A percentile compares a stretch with the other conserved stretches of the same genome.
Conservation (phyloP, 1,284 basidiomycete species). For the Polyporus tsugae region DNA sequence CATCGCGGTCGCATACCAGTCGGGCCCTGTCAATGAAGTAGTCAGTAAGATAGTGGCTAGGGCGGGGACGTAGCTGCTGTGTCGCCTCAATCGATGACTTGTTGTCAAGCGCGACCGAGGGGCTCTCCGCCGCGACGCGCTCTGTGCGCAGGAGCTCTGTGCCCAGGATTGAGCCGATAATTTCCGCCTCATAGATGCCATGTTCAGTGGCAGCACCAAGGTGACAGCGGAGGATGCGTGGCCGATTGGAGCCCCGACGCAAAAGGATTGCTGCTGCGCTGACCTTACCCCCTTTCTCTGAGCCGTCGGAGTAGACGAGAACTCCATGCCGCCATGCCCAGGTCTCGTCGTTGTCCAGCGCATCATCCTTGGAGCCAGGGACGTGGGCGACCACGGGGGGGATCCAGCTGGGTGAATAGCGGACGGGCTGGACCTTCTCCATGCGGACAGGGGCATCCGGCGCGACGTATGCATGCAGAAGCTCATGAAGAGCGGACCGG, state of each 20-base stretch:
- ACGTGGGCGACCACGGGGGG: slow-evolving; percentile 1
- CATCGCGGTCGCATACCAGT: neutral
- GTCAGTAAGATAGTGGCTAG: neutral
- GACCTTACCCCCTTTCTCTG: slow-evolving; percentile 19
- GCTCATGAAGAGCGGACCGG: neutral
- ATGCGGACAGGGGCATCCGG: neutral
- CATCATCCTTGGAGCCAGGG: slow-evolving; percentile 8
- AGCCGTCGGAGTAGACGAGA: slow-evolving; percentile 33
- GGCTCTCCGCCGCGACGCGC: fast-evolving
- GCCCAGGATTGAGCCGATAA: neutral
- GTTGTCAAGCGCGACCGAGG: slow-evolving; percentile 6
- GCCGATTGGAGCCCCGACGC: neutral
- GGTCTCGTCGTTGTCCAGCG: neutral
- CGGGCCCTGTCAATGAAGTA: neutral
- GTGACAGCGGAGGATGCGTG: neutral
- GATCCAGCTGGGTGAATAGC: slow-evolving; percentile 18
- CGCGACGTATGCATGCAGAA: neutral
- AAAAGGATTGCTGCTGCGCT: slow-evolving; percentile 5
- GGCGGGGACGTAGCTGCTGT: neutral
- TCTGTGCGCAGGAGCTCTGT: neutral
- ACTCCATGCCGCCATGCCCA: neutral
- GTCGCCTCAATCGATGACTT: neutral
- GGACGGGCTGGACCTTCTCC: slow-evolving; percentile 29
- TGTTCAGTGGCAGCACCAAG: neutral
- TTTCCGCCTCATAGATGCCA: neutral